Evolutionary conservation across 2,329 filamentous ascomycete species (phyloP).

Genomic region (Triangularia setosa): DNA sequence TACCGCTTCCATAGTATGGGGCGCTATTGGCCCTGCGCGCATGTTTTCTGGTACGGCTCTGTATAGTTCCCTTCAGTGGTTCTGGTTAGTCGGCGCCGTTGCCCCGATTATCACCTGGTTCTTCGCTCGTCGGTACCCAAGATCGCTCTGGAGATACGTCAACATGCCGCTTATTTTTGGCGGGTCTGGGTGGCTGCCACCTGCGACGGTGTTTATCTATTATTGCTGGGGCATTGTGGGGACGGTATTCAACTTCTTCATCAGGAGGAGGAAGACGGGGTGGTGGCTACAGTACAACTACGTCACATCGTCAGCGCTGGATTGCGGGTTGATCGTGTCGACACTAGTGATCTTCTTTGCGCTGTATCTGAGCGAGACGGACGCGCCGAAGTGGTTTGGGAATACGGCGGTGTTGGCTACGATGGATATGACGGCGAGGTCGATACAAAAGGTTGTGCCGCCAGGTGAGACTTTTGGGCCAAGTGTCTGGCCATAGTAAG

Average conservation of each 20-base stretch:
- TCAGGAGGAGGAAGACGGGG: slow-evolving; percentile 60
- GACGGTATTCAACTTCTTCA: slow-evolving; percentile 63
- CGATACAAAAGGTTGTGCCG: slow-evolving; percentile 40
- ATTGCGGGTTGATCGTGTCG: slow-evolving; percentile 62
- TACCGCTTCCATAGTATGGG: slow-evolving; percentile 69
- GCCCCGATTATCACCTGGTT: slow-evolving; percentile 62
- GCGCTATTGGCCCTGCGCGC: slow-evolving; percentile 65
- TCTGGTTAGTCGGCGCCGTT: slow-evolving; percentile 64
- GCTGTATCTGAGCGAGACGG: slow-evolving; percentile 55
- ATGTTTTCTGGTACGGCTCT: slow-evolving; percentile 63
- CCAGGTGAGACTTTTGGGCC: slow-evolving; percentile 51
- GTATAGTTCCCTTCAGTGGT: slow-evolving; percentile 64
- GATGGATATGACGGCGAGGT: slow-evolving; percentile 41
- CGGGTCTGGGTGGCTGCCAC: slow-evolving; percentile 59
- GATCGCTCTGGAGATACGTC: slow-evolving; percentile 60
- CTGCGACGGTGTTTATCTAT: slow-evolving; percentile 68
- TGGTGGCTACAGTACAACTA: slow-evolving; percentile 82
- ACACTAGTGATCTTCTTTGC: slow-evolving; percentile 69
- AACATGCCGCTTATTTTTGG: slow-evolving; percentile 67
- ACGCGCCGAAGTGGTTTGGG: slow-evolving; percentile 60
- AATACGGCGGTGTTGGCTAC: slow-evolving; percentile 48
- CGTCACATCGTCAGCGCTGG: slow-evolving; percentile 66
- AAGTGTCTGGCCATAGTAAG: slow-evolving; percentile 21
- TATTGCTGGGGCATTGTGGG: slow-evolving; percentile 67
- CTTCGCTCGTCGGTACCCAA: slow-evolving; percentile 58